Conservation (phyloP, 805 yeast species). For the Candida dendrica region DNA sequence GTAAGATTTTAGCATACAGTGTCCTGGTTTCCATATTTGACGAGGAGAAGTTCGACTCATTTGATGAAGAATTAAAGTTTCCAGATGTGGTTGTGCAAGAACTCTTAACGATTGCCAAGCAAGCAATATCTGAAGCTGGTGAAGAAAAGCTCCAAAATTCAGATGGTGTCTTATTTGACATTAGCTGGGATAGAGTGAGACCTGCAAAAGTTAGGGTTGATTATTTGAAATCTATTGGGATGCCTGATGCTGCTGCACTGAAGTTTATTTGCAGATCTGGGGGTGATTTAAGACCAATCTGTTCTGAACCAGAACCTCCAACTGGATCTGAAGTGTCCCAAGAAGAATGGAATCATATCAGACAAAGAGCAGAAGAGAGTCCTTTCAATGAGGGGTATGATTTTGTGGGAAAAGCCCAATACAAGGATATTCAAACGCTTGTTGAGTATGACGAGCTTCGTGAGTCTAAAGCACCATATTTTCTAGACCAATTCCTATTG, state of each 20-base stretch:
- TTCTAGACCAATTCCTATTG: constrained; percentile 35
- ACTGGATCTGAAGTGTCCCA: constrained; percentile 16
- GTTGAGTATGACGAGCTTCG: constrained; percentile 35
- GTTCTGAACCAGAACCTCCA: constrained; percentile 16
- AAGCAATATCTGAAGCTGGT: constrained; percentile 30
- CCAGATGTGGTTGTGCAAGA: constrained; percentile 38
- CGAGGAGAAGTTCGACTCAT: constrained; percentile 18
- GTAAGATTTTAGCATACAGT: constrained; percentile 33
- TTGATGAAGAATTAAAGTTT: constrained; percentile 18
- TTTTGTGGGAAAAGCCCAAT: constrained; percentile 31
- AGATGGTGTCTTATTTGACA: constrained; percentile 30
- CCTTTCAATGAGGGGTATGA: constrained; percentile 18
- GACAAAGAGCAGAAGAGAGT: constrained; percentile 8
- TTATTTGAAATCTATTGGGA: constrained; percentile 25
- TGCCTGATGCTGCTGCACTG: constrained; percentile 23
- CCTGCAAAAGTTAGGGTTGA: constrained; percentile 30
- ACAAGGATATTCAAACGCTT: constrained; percentile 26
- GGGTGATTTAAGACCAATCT: constrained; percentile 23
- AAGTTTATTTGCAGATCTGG: constrained; percentile 22
- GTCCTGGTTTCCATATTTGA: constrained; percentile 28
- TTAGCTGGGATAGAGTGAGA: constrained; percentile 29
- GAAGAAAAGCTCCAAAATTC: constrained; percentile 26
- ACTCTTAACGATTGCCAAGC: constrained; percentile 35
- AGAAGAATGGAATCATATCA: constrained; percentile 24
- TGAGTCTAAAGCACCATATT: constrained; percentile 22